phyloP scores from a whole-genome alignment of 768 basidiomycete species.

The Suillus plorans region DNA sequence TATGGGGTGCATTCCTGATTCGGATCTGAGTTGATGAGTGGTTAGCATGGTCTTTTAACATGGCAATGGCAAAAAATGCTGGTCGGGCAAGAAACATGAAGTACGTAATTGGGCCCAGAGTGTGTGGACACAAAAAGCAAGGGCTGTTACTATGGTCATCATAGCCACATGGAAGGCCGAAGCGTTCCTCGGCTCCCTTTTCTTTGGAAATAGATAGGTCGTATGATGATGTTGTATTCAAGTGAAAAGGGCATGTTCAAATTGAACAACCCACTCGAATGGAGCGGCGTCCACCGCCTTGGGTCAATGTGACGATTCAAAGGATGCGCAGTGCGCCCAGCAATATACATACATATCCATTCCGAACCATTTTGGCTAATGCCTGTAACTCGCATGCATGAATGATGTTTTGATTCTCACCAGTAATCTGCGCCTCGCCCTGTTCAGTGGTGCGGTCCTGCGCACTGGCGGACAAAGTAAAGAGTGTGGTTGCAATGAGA shows the following conservation, averaged over 20 bases:
- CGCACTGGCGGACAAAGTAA: conserved; percentile 10
- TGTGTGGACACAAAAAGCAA: too few species aligned
- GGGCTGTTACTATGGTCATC: neutral
- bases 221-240: neutral
- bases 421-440: conserved; percentile 37
- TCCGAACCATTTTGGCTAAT: neutral
- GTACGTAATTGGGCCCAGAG: neutral
- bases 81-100: neutral
- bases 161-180: neutral
- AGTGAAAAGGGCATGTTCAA: neutral
- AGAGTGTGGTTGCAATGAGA: conserved; percentile 10
- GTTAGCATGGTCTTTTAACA: neutral
- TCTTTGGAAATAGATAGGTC: neutral
- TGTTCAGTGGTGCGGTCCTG: conserved; percentile 35
- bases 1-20: conserved; percentile 44
- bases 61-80: neutral
- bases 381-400: neutral
- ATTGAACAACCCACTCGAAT: neutral
- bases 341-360: too few species aligned
- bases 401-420: conserved; percentile 21
- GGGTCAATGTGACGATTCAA: neutral
- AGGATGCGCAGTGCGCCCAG: neutral
- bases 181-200: neutral
- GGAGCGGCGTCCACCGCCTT: neutral
- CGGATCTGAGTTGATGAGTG: conserved; percentile 23